Evolutionary conservation across 2,329 filamentous ascomycete species (phyloP), one percentile per base, ranked within the genome.

Genomic region (Colletotrichum horii): DNA sequence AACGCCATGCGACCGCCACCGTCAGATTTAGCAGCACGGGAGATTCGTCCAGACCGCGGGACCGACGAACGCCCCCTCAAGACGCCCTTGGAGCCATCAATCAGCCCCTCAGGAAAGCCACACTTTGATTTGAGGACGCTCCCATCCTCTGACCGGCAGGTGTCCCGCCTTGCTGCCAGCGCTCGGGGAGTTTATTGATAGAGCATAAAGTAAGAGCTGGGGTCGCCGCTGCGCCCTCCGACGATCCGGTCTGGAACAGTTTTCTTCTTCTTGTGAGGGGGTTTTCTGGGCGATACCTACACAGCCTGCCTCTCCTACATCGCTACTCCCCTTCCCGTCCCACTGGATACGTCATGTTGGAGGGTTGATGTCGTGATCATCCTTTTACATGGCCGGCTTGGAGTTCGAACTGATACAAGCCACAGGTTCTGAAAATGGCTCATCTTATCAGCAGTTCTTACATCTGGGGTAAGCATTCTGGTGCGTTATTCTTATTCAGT

Each of bases 1-100:
- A 64, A 22, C 58, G 70, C 48, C 70, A 34, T 76, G 70, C 58
- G 65, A 65, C 64, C 56, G 64, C 70, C 58, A 74, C 70, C 26
- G 36, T 68, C 56, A 67, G 36, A 65, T 30, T 64, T 68, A 48
- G 43, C 52, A 58, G 28, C 62, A 28, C 56, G 16, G 58, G 62
- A 56, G 36, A 66, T 55, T 38, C 28, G 69, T 73, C 69, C 43
- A 68, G 69, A 67, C 56, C 56, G 19, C 38, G 56, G 22, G 36
- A 58, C 38, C 34, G 34, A 32, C 55, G 30, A 52, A 52, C 43
- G 43, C n/a, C n/a, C 22, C 55, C 22, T 6, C 55, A 58, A 12
- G 11, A n/a, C n/a, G 26, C 56, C 19, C n/a, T 32, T 5, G 56
- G 43, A 43, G 56, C 34, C 56, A 73, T 60, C 62, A 75, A 34